Base-by-base conservation (phyloP, 805 yeast genomes). In the Saturnispora zaruensis region DNA sequence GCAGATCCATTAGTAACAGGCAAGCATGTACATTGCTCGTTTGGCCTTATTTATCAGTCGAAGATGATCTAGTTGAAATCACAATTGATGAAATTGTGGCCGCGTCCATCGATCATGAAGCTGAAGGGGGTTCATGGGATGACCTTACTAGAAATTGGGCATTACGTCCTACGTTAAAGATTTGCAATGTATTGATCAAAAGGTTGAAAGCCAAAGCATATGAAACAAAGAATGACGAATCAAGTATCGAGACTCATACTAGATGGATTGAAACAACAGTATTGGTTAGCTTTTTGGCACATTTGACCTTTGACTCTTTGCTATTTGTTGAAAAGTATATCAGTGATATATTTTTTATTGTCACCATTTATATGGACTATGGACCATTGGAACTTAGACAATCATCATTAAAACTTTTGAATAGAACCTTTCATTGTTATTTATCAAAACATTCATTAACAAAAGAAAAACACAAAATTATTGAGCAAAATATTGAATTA, bases 181-280 rank as follows among this genome's bases (percentile, higher is more conserved):
- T 86, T 2, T 81, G 88, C 58, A 82, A 87, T 6, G 74, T 77
- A 46, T 75, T 87, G 2, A 70, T 87, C 36, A 63, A 72, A 30
- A 71, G 84, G 53, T 63, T 88, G 38, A 72, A 81, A 53, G 70
- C 70, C 8, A 72, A 81, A 40, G 74, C 86, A 1, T 71, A 72
- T 33, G 71, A 75, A 8, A 65, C 72, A 49, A 75, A 76, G 1
- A 67, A 72, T 13, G 72, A 66, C 42, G 70, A 74, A 37, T 66
- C 74, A 1, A 70, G 77, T 40, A 58, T 65, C 32, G 78, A 77
- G 49, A 68, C 76, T 21, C 79, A 76, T 50, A 72, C 77, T 14
- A 75, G 76, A 55, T 82, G 91, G 80, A 74, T 84, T 47, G 95
- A 87, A 61, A 73, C 87, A 6, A 76, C 79, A 11, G 82, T 87